phyloP scores from a whole-genome alignment of 2,329 filamentous ascomycete genomes.

The Colletotrichum coccodes region DNA sequence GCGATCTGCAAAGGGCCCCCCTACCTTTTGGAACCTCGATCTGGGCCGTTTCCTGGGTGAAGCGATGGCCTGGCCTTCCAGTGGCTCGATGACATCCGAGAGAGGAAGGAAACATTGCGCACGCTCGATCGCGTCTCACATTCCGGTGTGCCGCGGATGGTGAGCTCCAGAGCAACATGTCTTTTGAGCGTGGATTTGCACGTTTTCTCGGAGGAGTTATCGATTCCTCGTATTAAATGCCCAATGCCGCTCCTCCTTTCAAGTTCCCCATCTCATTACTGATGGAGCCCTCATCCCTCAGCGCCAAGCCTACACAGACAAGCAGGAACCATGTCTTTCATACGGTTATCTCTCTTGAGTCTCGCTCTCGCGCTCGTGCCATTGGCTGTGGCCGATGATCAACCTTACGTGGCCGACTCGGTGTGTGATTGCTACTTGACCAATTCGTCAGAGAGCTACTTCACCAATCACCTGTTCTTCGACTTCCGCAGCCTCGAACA shows the following conservation, averaged over 20 bases:
- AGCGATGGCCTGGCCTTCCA: conserved; percentile 16
- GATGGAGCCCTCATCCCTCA: conserved; percentile 1
- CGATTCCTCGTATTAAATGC: neutral
- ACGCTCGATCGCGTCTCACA: conserved; percentile 26
- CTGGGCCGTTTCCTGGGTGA: neutral
- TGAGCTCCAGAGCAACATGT: neutral
- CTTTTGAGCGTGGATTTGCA: neutral
- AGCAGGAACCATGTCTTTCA: conserved; percentile 10
- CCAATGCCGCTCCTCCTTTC: neutral
- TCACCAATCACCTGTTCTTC: conserved; percentile 57
- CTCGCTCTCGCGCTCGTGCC: conserved; percentile 18
- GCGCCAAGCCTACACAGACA: neutral
- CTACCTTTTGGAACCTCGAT: neutral
- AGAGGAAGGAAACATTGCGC: neutral
- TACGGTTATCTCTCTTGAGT: conserved; percentile 37
- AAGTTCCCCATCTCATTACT: neutral
- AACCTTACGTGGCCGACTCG: conserved; percentile 41
- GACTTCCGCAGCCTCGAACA: conserved; percentile 57
- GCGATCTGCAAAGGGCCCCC: neutral
- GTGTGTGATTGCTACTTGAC: conserved; percentile 60
- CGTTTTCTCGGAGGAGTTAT: neutral
- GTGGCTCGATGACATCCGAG: conserved; percentile 9
- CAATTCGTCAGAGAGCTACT: conserved; percentile 57
- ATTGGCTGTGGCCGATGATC: conserved; percentile 18
- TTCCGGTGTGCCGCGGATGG: conserved; percentile 26